Conservation (phyloP, 805 yeast genomes). For the Yamadazyma endophytica region DNA sequence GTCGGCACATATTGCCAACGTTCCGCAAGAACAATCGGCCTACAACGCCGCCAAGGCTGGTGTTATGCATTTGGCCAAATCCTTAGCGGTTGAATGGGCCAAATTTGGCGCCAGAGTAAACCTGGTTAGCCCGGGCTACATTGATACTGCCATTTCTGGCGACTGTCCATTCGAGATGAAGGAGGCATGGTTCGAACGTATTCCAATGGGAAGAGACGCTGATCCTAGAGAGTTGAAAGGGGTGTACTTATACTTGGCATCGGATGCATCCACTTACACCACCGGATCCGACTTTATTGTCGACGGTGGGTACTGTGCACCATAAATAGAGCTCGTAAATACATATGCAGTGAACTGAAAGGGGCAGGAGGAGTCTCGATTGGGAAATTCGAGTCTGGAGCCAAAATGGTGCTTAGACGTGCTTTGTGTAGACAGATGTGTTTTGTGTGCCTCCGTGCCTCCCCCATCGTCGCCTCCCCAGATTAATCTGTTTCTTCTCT, state of each 20-base stretch:
- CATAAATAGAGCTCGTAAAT: constrained; percentile 7
- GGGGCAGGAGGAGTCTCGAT: too few relatives aligned
- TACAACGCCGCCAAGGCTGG: constrained; percentile 88
- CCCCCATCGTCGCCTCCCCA: too few relatives aligned
- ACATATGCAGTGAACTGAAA: too few relatives aligned
- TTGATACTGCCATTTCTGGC: constrained; percentile 58
- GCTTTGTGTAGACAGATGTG: too few relatives aligned
- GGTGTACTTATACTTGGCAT: constrained; percentile 72
- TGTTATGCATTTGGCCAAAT: constrained; percentile 66
- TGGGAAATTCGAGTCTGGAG: too few relatives aligned
- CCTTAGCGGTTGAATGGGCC: constrained; percentile 87
- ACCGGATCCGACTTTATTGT: constrained; percentile 76
- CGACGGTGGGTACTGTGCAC: constrained; percentile 70
- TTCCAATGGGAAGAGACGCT: constrained; percentile 75
- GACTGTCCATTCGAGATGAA: constrained; percentile 33
- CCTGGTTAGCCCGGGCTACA: constrained; percentile 83
- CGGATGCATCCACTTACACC: constrained; percentile 74
- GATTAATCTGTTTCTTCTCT: too few relatives aligned
- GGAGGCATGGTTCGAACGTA: constrained; percentile 34
- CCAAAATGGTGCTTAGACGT: too few relatives aligned
- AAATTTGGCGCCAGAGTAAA: constrained; percentile 75
- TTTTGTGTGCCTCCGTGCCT: too few relatives aligned
- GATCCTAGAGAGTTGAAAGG: constrained; percentile 74
- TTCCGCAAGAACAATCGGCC: constrained; percentile 81
- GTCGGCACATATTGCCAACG: constrained; percentile 82